Evolutionary conservation across 225 moss, liverwort and hornwort genomes (phyloP).

Genomic region (Rhytidiadelphus loreus): DNA sequence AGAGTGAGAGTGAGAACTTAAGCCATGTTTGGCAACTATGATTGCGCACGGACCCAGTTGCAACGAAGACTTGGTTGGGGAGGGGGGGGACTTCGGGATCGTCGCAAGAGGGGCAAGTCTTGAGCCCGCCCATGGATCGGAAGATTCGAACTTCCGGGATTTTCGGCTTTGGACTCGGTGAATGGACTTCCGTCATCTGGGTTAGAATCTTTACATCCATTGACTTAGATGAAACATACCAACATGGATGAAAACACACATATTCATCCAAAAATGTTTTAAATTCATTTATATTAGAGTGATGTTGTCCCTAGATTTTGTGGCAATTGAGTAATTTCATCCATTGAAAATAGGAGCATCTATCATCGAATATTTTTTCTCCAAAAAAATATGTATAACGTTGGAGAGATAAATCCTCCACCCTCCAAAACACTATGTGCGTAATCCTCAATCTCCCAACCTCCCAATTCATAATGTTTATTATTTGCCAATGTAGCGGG

Average conservation of each 20-base stretch:
- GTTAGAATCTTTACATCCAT: background rate
- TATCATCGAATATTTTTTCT: background rate
- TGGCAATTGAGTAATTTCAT: background rate
- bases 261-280: background rate
- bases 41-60: background rate
- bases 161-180: background rate
- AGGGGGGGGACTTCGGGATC: background rate
- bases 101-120: background rate
- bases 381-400: background rate
- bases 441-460: fast-evolving
- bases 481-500: background rate
- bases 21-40: background rate
- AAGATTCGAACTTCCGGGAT: background rate
- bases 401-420: no score
- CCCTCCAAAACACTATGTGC: background rate
- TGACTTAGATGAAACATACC: background rate
- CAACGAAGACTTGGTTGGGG: background rate
- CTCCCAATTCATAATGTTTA: fast-evolving
- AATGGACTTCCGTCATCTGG: background rate
- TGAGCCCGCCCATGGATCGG: background rate
- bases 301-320: background rate
- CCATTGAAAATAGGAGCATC: background rate
- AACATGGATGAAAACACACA: background rate
- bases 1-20: no score
- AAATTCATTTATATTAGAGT: fast-evolving